Conservation (phyloP, 192 early-diverging fungal species). For the Neocallimastix lanati region DNA sequence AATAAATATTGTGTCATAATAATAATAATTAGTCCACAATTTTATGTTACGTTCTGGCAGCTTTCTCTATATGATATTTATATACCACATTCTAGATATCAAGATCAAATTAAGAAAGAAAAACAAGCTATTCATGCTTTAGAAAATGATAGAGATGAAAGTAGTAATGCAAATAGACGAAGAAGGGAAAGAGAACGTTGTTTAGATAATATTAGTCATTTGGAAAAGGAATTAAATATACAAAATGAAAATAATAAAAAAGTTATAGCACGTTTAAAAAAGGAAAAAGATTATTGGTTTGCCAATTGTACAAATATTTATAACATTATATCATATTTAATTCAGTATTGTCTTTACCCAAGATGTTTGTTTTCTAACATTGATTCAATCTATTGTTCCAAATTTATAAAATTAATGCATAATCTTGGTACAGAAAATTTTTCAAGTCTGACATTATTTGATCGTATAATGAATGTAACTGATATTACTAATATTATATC, state of each 20-base stretch:
- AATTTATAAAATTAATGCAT: conserved; percentile 55
- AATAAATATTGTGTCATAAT: too few species aligned
- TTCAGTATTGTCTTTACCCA: conserved; percentile 59
- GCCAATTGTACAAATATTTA: background rate
- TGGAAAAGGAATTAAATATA: conserved; percentile 14
- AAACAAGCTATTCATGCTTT: background rate
- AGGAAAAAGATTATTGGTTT: conserved; percentile 17
- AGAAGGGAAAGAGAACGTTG: conserved; percentile 12
- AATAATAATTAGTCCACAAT: conserved; percentile 21
- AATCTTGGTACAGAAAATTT: conserved; percentile 45
- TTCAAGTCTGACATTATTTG: conserved; percentile 49
- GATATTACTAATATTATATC: conserved; percentile 27
- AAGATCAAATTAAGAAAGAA: conserved; percentile 28
- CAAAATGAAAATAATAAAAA: conserved; percentile 16
- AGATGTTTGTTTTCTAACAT: conserved; percentile 36
- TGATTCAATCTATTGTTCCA: conserved; percentile 58
- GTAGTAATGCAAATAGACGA: conserved; percentile 3
- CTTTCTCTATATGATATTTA: conserved; percentile 54
- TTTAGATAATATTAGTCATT: background rate
- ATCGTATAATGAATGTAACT: conserved; percentile 22
- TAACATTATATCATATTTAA: conserved; percentile 12
- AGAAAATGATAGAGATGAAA: conserved; percentile 6
- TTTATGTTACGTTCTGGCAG: conserved; percentile 67
- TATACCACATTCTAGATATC: conserved; percentile 42
- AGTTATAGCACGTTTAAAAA: conserved; percentile 8